Base-by-base conservation (phyloP, 2,329 filamentous ascomycete genomes). In the Venturia carpophila region DNA sequence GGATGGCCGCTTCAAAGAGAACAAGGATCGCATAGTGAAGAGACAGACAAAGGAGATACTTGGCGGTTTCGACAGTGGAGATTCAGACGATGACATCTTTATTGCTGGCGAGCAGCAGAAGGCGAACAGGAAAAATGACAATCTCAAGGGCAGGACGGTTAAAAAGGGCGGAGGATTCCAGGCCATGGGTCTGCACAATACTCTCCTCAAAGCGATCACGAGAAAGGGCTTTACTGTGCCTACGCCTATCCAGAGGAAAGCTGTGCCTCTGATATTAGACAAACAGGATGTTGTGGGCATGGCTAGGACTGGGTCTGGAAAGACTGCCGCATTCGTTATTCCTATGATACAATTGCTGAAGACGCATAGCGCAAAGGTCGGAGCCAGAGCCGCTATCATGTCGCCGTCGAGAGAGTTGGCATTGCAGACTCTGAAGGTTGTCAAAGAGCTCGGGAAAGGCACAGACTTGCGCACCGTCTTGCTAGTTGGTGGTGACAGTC, bases 161-260 rank as follows among this genome's bases (percentile, higher is more conserved):
- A 97, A 97, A 80, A 99, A 97, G 77, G 90, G 92, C 45, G 94
- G 94, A 71, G 94, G 93, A 63, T 99, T 99, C 74, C 94, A 99
- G 75, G 88, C 90, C 60, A 97, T 99, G 92, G 86, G 90, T 66
- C 79, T 97, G 65, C 96, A 90, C 77, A 81, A 87, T 13, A 87
- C 89, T 69, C 82, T 99, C 5, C 82, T 99, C 30, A 94, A 95
- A 73, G 91, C 94, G 1, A 97, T 99, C 69, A 85, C 90, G 15
- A 85, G 90, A 71, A 99, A 97, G 78, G 95, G 94, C 19, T 99
- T 97, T 77, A 91, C 89, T 0, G 91, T 97, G 2, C 95, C 95
- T 4, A 99, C 94, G 0, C 94, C 94, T 0, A 99, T 99, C 76
- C 94, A 99, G 79, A 86, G 94, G 70, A 97, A 97, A 77, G 91